These are phyloP conservation scores for Monosporascus sp. DNA, from an alignment of 2,329 filamentous ascomycete genomes.

Conservation along the genomic window DNA sequence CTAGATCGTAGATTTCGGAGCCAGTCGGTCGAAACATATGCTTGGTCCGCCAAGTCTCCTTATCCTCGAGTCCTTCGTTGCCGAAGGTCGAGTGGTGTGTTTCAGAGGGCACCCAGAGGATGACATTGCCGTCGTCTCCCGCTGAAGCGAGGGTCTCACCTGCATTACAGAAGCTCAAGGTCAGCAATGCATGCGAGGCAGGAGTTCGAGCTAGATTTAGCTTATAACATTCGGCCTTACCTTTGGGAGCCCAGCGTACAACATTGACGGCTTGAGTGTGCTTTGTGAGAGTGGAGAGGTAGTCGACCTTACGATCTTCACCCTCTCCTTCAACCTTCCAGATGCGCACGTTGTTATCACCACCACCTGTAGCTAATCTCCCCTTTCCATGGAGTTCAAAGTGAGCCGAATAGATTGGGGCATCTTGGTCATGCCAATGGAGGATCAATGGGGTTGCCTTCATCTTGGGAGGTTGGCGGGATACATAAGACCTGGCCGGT, in stretches of 20 bases:
- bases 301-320: slow-evolving; percentile 83
- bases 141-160: slow-evolving; percentile 91
- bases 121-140: slow-evolving; percentile 94
- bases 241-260: slow-evolving; percentile 90
- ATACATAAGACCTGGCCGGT: slow-evolving; percentile 10
- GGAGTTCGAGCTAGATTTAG: no score
- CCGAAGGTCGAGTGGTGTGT: slow-evolving; percentile 65
- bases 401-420: slow-evolving; percentile 94
- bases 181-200: slow-evolving; percentile 8
- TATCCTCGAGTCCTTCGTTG: slow-evolving; percentile 82
- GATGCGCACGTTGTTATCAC: slow-evolving; percentile 91
- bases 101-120: slow-evolving; percentile 91
- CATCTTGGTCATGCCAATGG: slow-evolving; percentile 97
- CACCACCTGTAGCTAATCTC: slow-evolving; percentile 85
- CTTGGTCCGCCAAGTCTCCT: slow-evolving; percentile 94
- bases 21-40: slow-evolving; percentile 96
- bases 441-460: slow-evolving; percentile 95
- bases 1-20: slow-evolving; percentile 95
- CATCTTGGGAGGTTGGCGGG: slow-evolving; percentile 52
- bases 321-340: slow-evolving; percentile 86
- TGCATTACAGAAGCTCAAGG: slow-evolving; percentile 30
- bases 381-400: slow-evolving; percentile 92
- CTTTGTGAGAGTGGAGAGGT: slow-evolving; percentile 84
- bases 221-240: slow-evolving; percentile 41
- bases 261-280: slow-evolving; percentile 98